phyloP scores from a whole-genome alignment of 768 basidiomycete species.

The Termitomyces sp. region DNA sequence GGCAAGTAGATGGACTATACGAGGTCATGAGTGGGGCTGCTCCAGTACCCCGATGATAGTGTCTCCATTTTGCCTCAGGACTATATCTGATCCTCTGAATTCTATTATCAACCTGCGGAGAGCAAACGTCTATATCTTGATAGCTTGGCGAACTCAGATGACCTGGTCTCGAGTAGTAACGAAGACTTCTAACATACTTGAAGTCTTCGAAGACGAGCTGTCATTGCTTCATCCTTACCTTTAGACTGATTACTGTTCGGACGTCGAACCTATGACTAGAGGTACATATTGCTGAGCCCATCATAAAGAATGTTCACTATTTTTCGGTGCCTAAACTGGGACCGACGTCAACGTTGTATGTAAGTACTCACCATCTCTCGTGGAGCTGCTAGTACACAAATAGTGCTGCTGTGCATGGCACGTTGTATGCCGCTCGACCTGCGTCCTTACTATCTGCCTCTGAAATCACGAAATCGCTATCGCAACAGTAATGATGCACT shows the following conservation, averaged over 20 bases:
- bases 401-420: neutral
- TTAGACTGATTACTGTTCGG: neutral
- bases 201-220: neutral
- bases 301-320: neutral
- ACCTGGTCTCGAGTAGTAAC: neutral
- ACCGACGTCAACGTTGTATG: neutral
- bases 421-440: too few species aligned
- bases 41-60: neutral
- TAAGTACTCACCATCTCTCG: too few species aligned
- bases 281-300: neutral
- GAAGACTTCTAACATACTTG: neutral
- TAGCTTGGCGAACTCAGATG: neutral
- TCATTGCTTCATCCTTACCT: neutral
- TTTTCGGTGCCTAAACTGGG: neutral
- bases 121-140: neutral
- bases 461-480: too few species aligned
- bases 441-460: too few species aligned
- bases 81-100: neutral
- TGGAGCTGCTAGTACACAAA: neutral
- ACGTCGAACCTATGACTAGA: neutral
- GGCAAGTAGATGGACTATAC: constrained; percentile 61
- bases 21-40: constrained; percentile 58
- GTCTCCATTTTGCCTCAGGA: neutral
- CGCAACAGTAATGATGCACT: too few species aligned
- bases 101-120: neutral